Percentiles rank a stretch among this genome's conserved stretches.
Conservation (phyloP, 192 early-diverging fungal species). For the Backusella psychrophila region DNA sequence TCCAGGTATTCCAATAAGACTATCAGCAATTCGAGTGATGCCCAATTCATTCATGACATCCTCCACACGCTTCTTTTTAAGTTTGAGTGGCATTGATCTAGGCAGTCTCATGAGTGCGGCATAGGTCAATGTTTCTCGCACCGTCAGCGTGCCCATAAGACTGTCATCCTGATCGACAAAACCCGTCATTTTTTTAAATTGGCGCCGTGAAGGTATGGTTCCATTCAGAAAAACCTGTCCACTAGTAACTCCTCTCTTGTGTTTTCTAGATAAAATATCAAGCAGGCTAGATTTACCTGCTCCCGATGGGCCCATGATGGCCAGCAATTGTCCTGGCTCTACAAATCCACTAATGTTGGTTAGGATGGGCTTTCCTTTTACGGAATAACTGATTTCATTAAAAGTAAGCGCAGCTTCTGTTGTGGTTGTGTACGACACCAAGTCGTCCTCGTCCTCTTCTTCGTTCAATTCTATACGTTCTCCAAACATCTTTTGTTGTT, state of each 20-base stretch:
- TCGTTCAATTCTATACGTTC: constrained; percentile 3
- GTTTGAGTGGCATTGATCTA: constrained; percentile 43
- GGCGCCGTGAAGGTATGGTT: constrained; percentile 35
- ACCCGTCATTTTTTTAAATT: constrained; percentile 55
- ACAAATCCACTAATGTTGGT: constrained; percentile 70
- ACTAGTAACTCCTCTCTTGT: constrained; percentile 23
- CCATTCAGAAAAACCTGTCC: constrained; percentile 53
- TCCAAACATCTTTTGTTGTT: constrained; percentile 28
- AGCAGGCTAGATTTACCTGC: constrained; percentile 91
- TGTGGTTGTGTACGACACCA: not conserved
- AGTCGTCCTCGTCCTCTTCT: not conserved
- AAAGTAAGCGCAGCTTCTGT: constrained; percentile 13
- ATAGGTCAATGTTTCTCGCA: constrained; percentile 85
- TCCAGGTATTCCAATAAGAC: constrained; percentile 46
- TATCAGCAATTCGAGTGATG: constrained; percentile 54
- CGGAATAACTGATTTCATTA: constrained; percentile 19
- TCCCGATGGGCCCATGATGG: constrained; percentile 91
- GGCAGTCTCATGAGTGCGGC: constrained; percentile 73
- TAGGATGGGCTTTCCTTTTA: constrained; percentile 61
- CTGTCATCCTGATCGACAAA: constrained; percentile 95
- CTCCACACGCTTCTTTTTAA: constrained; percentile 48
- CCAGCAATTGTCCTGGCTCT: constrained; percentile 71
- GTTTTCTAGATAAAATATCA: constrained; percentile 31
- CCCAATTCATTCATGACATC: constrained; percentile 55
- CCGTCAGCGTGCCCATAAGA: constrained; percentile 82